A percentile compares a stretch with the other conserved stretches of the same genome.
These are phyloP conservation scores for Pichia deserticola DNA, from an alignment of 805 yeast genomes.

Conservation along the genomic window DNA sequence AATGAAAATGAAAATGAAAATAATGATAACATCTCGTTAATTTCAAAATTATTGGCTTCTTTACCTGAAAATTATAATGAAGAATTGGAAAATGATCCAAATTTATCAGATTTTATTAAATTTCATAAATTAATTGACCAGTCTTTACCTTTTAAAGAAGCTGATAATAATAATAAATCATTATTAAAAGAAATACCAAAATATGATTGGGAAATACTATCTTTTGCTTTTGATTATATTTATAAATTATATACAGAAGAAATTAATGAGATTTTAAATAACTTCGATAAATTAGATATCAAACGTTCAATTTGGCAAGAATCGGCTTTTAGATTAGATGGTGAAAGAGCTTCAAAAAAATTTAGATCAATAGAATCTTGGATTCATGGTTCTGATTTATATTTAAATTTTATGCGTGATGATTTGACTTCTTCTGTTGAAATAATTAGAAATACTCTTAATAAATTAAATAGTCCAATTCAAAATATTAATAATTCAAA, in stretches of 20 bases:
- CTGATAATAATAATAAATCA: background rate
- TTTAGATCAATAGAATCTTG: conserved; percentile 14
- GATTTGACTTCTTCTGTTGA: conserved; percentile 17
- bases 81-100: conserved; percentile 4
- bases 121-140: conserved; percentile 1
- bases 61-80: background rate
- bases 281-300: conserved; percentile 17
- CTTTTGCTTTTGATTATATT: conserved; percentile 17
- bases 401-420: conserved; percentile 9
- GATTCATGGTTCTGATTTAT: conserved; percentile 14
- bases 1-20: too few relatives aligned
- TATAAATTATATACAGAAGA: conserved; percentile 18
- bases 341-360: conserved; percentile 15
- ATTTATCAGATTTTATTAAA: conserved; percentile 1
- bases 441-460: conserved; percentile 17
- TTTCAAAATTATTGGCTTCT: background rate
- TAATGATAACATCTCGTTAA: background rate
- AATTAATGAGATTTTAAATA: conserved; percentile 14
- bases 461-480: conserved; percentile 5
- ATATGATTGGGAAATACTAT: conserved; percentile 21
- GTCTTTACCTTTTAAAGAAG: too few relatives aligned
- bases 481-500: too few relatives aligned
- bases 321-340: conserved; percentile 19
- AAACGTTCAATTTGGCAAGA: conserved; percentile 22
- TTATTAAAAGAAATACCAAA: conserved; percentile 12